Percentiles rank a stretch among this genome's conserved stretches.
Conservation (phyloP, 352 stramenopile genomes). For the Pythium folliculosum region DNA sequence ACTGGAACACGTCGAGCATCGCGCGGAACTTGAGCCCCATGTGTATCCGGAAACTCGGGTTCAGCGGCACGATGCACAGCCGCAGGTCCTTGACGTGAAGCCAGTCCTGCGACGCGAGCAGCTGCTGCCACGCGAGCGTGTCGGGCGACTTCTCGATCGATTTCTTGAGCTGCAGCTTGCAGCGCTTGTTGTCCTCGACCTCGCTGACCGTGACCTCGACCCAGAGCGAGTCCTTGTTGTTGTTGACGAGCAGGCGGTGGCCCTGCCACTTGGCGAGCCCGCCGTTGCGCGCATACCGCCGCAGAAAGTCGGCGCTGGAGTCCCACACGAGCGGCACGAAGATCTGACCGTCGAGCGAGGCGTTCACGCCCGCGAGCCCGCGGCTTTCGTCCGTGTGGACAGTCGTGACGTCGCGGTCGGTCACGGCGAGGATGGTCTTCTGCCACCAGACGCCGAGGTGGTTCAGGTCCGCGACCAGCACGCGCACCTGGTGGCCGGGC, state of each 20-base stretch:
- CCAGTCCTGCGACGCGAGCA: constrained; percentile 51
- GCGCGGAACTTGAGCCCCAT: constrained; percentile 67
- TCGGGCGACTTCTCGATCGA: constrained; percentile 44
- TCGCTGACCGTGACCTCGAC: constrained; percentile 58
- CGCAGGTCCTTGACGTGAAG: constrained; percentile 54
- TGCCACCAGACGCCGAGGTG: constrained; percentile 70
- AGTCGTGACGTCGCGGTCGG: constrained; percentile 58
- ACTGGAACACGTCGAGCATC: constrained; percentile 58
- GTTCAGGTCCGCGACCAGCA: constrained; percentile 58
- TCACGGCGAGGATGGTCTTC: constrained; percentile 51
- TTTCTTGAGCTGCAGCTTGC: constrained; percentile 63
- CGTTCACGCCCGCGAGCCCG: constrained; percentile 41
- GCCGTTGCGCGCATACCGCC: constrained; percentile 38
- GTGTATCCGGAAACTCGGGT: constrained; percentile 64
- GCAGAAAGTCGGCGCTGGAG: constrained; percentile 38
- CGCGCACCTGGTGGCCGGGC: constrained; percentile 40
- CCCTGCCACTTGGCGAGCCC: constrained; percentile 55
- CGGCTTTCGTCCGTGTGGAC: constrained; percentile 58
- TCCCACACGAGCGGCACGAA: constrained; percentile 53
- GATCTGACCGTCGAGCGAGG: constrained; percentile 67
- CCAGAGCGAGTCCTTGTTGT: constrained; percentile 69
- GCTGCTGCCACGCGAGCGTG: constrained; percentile 39
- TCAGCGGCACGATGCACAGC: constrained; percentile 48
- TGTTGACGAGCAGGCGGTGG: constrained; percentile 66
- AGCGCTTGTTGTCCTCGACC: constrained; percentile 63